Evolutionary conservation across 257 asterid species (phyloP), one percentile per base, ranked within the genome.

Genomic region (Handroanthus guayacan): DNA sequence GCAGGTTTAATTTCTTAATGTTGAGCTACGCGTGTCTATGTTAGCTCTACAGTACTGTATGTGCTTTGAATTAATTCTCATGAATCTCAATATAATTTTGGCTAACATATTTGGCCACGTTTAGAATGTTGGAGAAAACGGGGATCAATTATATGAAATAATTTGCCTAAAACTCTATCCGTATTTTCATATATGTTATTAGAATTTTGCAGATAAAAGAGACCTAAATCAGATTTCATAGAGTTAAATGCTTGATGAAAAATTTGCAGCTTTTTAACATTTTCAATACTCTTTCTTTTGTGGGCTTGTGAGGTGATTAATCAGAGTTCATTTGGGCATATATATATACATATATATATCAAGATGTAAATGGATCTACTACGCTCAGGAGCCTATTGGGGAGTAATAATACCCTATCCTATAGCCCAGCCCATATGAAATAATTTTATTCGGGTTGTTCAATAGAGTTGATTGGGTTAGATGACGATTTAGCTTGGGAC

Each of bases 221-320:
- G 62, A 18, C 20, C 7, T 25, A 0, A 25, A 25, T 25, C 31
- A 25, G 31, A 25, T 25, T 25, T 25, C 31, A 25, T 25, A 0
- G 31, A 25, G 31, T 25, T 25, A 25, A 25, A 25, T 25, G 31
- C 31, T 25, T 25, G 31, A 25, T 25, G 31, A 48, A 48, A 3
- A 48, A 48, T 11, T 48, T 48, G 12, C 4, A 3, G 55, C 37
- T 58, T 34, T 34, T 20, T 2, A 8, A 18, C 13, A 48, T 8
- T 48, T 48, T 25, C 39, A 20, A 58, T n/a, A 9, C 39, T 17
- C 56, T 62, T 39, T 52, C 6, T 10, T 41, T 18, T 72, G 17
- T 72, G 77, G 69, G 77, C 61, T 72, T 54, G 12, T 11, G 7
- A 56, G 16, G 16, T 13, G 8, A 45, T 58, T 43, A 71, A 18